phyloP scores from a whole-genome alignment of 352 stramenopile genomes.

The Globisporangium parvum region DNA sequence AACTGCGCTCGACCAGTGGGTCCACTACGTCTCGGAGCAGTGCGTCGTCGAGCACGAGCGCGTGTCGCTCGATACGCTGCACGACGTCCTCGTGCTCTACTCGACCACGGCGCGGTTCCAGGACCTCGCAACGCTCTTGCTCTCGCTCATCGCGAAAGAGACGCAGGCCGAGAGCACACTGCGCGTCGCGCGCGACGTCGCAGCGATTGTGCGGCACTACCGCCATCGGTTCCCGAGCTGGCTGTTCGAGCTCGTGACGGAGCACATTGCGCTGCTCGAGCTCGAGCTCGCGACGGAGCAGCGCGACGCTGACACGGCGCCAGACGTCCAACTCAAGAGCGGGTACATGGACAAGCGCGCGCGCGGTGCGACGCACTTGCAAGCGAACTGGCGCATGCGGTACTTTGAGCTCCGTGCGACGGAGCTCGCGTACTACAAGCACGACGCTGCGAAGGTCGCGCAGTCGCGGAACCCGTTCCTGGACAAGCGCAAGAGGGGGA shows the following conservation, averaged over 20 bases:
- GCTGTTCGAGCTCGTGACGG: slow-evolving; percentile 46
- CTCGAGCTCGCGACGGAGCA: slow-evolving; percentile 50
- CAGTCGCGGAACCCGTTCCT: slow-evolving; percentile 55
- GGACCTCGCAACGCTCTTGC: slow-evolving; percentile 48
- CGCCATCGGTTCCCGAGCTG: slow-evolving; percentile 43
- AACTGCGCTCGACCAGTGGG: slow-evolving; percentile 52
- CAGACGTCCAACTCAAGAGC: slow-evolving; percentile 22
- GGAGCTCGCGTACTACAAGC: slow-evolving; percentile 57
- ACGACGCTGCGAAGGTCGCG: slow-evolving; percentile 44
- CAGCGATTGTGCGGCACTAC: slow-evolving; percentile 38
- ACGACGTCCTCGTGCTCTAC: slow-evolving; percentile 38
- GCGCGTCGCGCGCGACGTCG: slow-evolving; percentile 41
- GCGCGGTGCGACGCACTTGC: slow-evolving; percentile 37
- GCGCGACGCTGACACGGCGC: slow-evolving; percentile 36
- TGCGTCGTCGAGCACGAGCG: slow-evolving; percentile 42
- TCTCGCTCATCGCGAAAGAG: slow-evolving; percentile 47
- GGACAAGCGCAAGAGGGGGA: slow-evolving; percentile 39
- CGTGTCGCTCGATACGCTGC: slow-evolving; percentile 38
- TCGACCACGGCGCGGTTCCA: slow-evolving; percentile 39
- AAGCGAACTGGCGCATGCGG: slow-evolving; percentile 72
- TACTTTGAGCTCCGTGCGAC: slow-evolving; percentile 41
- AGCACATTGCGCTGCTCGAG: slow-evolving; percentile 52
- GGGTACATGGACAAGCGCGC: slow-evolving; percentile 59
- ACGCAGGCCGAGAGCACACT: slow-evolving; percentile 21
- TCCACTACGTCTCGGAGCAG: slow-evolving; percentile 57